Conservation (phyloP, 2,329 filamentous ascomycete genomes). For the Ophiostoma triangulosporum region DNA sequence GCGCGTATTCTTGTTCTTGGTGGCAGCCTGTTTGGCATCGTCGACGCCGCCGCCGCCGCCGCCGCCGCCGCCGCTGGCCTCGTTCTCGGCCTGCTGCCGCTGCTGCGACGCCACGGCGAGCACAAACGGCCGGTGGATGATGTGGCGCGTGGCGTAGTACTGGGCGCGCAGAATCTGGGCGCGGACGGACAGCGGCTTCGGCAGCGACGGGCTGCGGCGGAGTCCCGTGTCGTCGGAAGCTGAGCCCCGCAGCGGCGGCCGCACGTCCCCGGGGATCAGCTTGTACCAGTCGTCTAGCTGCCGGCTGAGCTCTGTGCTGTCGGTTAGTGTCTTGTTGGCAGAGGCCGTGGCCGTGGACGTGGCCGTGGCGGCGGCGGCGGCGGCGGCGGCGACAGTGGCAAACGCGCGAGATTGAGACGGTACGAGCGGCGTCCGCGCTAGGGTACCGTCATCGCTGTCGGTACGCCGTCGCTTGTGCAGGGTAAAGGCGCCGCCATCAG, state of each 20-base stretch:
- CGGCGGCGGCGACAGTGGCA: no score
- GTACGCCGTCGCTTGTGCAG: constrained; percentile 4
- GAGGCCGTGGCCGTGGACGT: no score
- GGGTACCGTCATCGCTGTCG: neutral
- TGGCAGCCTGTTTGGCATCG: no score
- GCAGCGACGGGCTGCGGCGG: neutral
- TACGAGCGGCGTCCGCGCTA: no score
- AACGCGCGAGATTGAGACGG: no score
- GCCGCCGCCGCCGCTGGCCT: neutral
- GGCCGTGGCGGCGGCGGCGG: no score
- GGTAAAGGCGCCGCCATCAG: no score
- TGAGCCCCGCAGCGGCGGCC: constrained; percentile 41
- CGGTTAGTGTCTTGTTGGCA: constrained; percentile 18
- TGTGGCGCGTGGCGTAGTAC: constrained; percentile 57
- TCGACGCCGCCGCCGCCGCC: no score
- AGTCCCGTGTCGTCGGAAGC: no score
- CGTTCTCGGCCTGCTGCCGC: neutral
- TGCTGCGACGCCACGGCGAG: constrained; percentile 16
- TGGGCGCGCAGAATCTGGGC: constrained; percentile 56
- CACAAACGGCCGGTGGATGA: constrained; percentile 52
- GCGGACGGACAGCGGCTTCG: constrained; percentile 31
- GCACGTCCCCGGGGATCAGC: constrained; percentile 23
- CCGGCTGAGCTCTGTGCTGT: constrained; percentile 25
- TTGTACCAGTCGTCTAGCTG: constrained; percentile 26
- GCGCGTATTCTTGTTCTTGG: neutral